These are phyloP conservation scores for Sclerotinia spermophila DNA, from an alignment of 2,329 filamentous ascomycete species.

Conservation along the genomic window DNA sequence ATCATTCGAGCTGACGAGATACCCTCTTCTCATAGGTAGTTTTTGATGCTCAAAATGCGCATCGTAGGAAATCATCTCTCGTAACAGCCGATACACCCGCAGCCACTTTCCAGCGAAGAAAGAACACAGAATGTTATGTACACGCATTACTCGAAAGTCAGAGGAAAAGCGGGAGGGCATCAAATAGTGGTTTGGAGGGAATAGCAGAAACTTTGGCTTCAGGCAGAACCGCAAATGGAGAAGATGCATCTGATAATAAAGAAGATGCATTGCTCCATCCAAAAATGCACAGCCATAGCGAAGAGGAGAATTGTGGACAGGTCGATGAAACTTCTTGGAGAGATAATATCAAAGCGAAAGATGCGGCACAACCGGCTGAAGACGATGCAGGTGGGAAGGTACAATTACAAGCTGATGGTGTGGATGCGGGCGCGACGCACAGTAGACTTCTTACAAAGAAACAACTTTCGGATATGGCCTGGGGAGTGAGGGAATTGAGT, in stretches of 20 bases:
- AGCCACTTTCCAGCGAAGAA: slow-evolving; percentile 39
- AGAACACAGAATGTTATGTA: slow-evolving; percentile 58
- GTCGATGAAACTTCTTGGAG: slow-evolving; percentile 55
- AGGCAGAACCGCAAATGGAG: slow-evolving; percentile 19
- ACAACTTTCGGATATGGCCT: slow-evolving; percentile 94
- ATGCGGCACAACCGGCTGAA: slow-evolving; percentile 7
- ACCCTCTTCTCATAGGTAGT: slow-evolving; percentile 45
- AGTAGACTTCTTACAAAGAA: slow-evolving; percentile 87
- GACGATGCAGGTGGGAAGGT: slow-evolving; percentile 22
- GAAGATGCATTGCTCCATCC: slow-evolving; percentile 20
- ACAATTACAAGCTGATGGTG: slow-evolving; percentile 17
- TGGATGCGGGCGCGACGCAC: slow-evolving; percentile 38
- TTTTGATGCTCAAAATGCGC: slow-evolving; percentile 58
- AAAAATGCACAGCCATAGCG: slow-evolving; percentile 13
- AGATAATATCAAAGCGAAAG: slow-evolving; percentile 27
- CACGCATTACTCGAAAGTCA: slow-evolving; percentile 62
- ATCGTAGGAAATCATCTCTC: slow-evolving; percentile 64
- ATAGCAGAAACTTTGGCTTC: slow-evolving; percentile 32
- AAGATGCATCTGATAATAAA: background rate
- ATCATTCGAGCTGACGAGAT: background rate
- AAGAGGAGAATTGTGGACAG: slow-evolving; percentile 43
- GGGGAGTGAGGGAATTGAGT: slow-evolving; percentile 87
- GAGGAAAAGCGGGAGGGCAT: slow-evolving; percentile 36
- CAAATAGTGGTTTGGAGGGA: slow-evolving; percentile 33
- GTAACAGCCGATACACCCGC: slow-evolving; percentile 48